Base-by-base conservation (phyloP, 2,329 filamentous ascomycete species). In the Colletotrichum paranaense region DNA sequence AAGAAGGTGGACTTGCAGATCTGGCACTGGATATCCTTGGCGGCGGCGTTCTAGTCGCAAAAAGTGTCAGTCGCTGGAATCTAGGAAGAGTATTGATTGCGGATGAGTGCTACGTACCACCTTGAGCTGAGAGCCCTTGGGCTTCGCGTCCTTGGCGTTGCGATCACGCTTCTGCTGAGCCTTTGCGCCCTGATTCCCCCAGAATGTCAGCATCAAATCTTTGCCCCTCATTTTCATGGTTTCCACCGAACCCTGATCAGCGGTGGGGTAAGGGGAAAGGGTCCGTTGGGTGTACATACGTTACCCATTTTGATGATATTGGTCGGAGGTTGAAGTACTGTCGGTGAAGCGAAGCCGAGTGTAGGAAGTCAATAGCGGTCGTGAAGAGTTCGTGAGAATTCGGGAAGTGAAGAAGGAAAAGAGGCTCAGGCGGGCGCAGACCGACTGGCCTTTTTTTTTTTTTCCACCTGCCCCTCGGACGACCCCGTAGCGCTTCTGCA, bases 1-100 rank as follows among this genome's bases (percentile, higher is more conserved):
- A 95, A 88, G 86, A 95, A 95, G 35, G 92, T 93, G 78, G 92
- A 89, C 84, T 92, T 93, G 92, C 93, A 95, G 79, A 91, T 87
- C 77, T 89, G 85, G 88, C 93, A 95, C 83, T 94, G 92, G 83
- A 95, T 94, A 80, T 89, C 92, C 86, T 91, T 93, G 73, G 93
- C 93, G 77, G 92, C 87, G 78, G 89, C 87, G 85, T 95, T 95
- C 92, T 94, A 76, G 73, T 69, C 79, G 57, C 80, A 76, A 62
- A 6, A 22, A 49, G 11, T 26, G 9, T 58, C 59, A 64, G 52
- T 59, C 8, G 12, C 16, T 26, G 16, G n/a, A 19, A 68, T 2
- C 14, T 19, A 42, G 3, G 14, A 49, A n/a, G 46, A 19, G 22
- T 19, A n/a, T 16, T 35, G 16, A 58, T 16, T 42, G 12, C 7